Base-by-base conservation (phyloP, 805 yeast genomes). In the Ogataea salicorniae region DNA sequence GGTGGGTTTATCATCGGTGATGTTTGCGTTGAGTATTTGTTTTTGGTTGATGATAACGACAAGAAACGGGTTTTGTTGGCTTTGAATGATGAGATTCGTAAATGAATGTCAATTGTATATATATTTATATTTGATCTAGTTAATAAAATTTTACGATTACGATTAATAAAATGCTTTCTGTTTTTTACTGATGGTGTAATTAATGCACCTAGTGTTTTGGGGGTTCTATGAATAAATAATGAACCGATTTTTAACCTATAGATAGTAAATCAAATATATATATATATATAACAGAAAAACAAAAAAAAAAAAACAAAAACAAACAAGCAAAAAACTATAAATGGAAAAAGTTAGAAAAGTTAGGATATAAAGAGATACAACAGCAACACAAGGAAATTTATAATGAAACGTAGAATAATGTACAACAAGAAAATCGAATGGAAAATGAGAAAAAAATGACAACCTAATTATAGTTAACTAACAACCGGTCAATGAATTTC, bases 401-500 rank as follows among this genome's bases (percentile, higher is more conserved):
- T 9, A n/a, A 34, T 34, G 15, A 7, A 34, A 26, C 31, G 39
- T 18, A n/a, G 17, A 26, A 16, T 34, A 35, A 42, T 41, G 37
- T 34, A 41, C 36, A 40, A 31, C 18, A 31, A 14, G n/a, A 36
- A 20, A 18, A 20, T 4, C 33, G 17, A 11, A 33, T 23, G 16
- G 20, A 11, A 33, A 15, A 2, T 17, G 22, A 41, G 11, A 16
- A 34, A 29, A 22, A 6, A 38, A 38, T 38, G 11, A 16, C 34
- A 13, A 23, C 6, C 8, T 20, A 20, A 20, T 20, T 4, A 20
- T 14, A 13, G 13, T 36, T 5, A 6, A 3, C 36, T 45, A 81
- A 54, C 75, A 71, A 47, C 82, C 79, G 18, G 79, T 76, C 46
- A 85, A 61, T 14, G 56, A 66, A 63, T 84, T 84, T 58, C 78